Evolutionary conservation across 495 filamentous ascomycete genomes (phyloP).

Genomic region (Aspergillus bertholletiae): DNA sequence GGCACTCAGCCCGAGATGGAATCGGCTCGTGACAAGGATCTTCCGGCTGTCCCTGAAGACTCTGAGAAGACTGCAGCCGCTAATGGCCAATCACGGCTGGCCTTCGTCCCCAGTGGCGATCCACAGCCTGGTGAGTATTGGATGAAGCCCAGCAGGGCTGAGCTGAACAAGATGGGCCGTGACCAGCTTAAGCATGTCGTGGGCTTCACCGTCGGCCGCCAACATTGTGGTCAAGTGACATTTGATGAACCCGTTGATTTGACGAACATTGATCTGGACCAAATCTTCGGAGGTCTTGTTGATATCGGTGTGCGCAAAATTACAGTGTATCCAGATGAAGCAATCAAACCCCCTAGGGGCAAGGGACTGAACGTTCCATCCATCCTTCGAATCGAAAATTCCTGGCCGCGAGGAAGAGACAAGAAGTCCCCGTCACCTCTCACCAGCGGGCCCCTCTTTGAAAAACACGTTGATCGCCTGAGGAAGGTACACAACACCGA

Average conservation of each 20-base stretch:
- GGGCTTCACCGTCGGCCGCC: constrained; percentile 76
- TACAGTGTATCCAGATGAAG: constrained; percentile 77
- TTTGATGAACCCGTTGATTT: constrained; percentile 85
- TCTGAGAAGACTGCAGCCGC: constrained; percentile 32
- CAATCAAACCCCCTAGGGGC: constrained; percentile 74
- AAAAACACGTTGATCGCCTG: constrained; percentile 80
- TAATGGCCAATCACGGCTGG: constrained; percentile 26
- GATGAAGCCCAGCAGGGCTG: constrained; percentile 69
- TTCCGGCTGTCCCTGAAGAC: constrained; percentile 76
- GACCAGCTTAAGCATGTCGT: constrained; percentile 66
- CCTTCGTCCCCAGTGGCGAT: constrained; percentile 41
- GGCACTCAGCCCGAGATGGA: constrained; percentile 61
- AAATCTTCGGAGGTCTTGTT: constrained; percentile 70
- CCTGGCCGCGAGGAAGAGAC: constrained; percentile 75
- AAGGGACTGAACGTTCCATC: constrained; percentile 90
- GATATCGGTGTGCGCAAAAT: constrained; percentile 68
- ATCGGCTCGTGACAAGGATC: constrained; percentile 68
- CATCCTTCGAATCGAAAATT: constrained; percentile 78
- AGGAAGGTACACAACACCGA: constrained; percentile 72
- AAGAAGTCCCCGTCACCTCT: constrained; percentile 50
- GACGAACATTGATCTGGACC: constrained; percentile 63
- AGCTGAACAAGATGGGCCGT: constrained; percentile 70
- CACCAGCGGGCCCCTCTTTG: constrained; percentile 55
- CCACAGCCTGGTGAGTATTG: constrained; percentile 73
- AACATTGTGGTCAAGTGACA: constrained; percentile 70